Evolutionary conservation across 768 basidiomycete species (phyloP), one percentile per base, ranked within the genome.

Genomic region (Strobilomyces dryophilus): DNA sequence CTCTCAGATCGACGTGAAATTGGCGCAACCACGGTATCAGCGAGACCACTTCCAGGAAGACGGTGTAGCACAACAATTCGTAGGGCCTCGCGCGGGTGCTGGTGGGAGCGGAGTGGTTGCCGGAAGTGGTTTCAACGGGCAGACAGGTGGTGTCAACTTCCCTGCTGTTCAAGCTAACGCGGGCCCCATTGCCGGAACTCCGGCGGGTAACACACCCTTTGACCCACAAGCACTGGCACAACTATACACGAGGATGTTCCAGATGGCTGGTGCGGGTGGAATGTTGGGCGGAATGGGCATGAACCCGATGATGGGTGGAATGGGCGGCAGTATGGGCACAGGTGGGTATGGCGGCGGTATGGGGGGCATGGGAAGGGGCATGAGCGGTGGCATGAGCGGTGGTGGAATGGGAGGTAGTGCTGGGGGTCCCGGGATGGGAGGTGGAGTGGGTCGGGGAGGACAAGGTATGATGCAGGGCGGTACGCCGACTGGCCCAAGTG

Each of bases 211-310:
- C 58, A 78, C 83, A 5, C 79, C 89, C 1, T 95, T 98, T 66
- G 95, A 98, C 66, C 92, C 95, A 0, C 89, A 92, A 58, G 91
- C 91, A 2, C 85, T 98, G 66, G 92, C 92, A 0, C 82, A 87
- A 52, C 83, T 98, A 54, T 98, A 97, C 72, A 92, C 94, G 34
- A 87, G 92, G 56, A 98, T 98, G 95, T 87, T 92, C 78, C 84
- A 87, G 65, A 87, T 90, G 75, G 81, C 89, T 45, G 80, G 82
- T 35, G 83, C 75, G 0, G 79, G 77, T 3, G 73, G 73, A 51
- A 69, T 69, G 61, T 74, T 69, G 70, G 70, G 70, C 8, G 73
- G 70, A 8, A 76, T 75, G 71, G 74, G 74, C n/a, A 72, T 71
- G 70, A 70, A 54, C 34, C 61, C 62, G 1, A 70, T 68, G 68